These are phyloP conservation scores for Cardamine resedifolia DNA, from an alignment of 345 rosid species.

Conservation along the genomic window DNA sequence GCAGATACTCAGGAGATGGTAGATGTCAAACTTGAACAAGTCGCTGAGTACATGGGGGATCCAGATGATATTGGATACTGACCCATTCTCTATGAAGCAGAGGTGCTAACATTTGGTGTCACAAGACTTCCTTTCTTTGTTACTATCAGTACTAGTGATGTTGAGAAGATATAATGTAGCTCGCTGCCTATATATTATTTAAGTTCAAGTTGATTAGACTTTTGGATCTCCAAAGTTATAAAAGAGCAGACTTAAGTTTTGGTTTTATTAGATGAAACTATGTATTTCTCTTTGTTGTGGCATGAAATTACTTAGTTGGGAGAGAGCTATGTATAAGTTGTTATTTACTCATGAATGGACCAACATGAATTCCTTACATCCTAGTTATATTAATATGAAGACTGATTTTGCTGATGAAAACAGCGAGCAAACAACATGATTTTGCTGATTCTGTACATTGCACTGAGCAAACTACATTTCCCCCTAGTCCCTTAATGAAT, in stretches of 20 bases:
- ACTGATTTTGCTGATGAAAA: no score
- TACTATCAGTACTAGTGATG: neutral
- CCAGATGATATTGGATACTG: constrained; percentile 52
- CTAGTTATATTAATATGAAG: no score
- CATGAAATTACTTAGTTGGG: neutral
- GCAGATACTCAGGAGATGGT: constrained; percentile 60
- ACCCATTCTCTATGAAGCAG: neutral
- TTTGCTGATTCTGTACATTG: neutral
- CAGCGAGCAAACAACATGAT: no score
- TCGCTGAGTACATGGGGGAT: constrained; percentile 85
- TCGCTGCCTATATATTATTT: neutral
- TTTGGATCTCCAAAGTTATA: neutral
- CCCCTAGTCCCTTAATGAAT: no score
- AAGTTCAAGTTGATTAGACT: neutral
- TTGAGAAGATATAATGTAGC: neutral
- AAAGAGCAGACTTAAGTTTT: neutral
- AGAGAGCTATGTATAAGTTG: neutral
- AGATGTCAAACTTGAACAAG: constrained; percentile 71
- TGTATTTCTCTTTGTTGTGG: neutral
- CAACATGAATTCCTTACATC: neutral
- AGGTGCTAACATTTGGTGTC: neutral
- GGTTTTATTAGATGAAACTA: neutral
- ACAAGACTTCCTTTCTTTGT: neutral
- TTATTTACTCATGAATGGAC: neutral
- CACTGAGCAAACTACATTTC: neutral